These are phyloP conservation scores for Tuber borchii DNA, from an alignment of 495 filamentous ascomycete genomes.

Conservation along the genomic window DNA sequence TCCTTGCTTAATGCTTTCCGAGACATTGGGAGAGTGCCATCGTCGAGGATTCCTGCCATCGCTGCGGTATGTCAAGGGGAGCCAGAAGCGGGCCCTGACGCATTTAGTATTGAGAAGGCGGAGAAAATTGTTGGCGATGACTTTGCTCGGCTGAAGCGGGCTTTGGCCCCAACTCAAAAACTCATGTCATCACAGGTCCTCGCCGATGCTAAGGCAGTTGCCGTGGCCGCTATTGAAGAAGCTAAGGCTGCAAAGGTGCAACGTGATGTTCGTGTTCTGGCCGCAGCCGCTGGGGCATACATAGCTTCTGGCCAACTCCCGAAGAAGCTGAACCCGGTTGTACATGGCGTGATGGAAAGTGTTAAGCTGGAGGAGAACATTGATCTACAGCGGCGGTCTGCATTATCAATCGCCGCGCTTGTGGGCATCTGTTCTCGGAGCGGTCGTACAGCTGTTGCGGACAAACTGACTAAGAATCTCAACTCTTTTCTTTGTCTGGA, in stretches of 20 bases:
- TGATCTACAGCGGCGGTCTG: slow-evolving; percentile 83
- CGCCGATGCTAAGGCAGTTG: slow-evolving; percentile 62
- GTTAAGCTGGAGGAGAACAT: slow-evolving; percentile 90
- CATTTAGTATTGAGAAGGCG: slow-evolving; percentile 80
- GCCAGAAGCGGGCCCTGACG: slow-evolving; percentile 74
- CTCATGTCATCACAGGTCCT: slow-evolving; percentile 69
- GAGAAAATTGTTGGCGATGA: slow-evolving; percentile 76
- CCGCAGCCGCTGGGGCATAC: slow-evolving; percentile 78
- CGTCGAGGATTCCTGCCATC: slow-evolving; percentile 64
- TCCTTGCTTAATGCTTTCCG: slow-evolving; percentile 82
- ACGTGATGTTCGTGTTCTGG: slow-evolving; percentile 76
- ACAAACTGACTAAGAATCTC: slow-evolving; percentile 88
- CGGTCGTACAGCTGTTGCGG: slow-evolving; percentile 70
- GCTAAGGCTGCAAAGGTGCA: slow-evolving; percentile 69
- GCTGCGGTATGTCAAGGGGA: slow-evolving; percentile 92
- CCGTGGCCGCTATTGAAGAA: slow-evolving; percentile 65
- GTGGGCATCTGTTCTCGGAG: slow-evolving; percentile 74
- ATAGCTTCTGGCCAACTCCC: slow-evolving; percentile 78
- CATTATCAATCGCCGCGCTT: slow-evolving; percentile 70
- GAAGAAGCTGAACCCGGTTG: slow-evolving; percentile 81
- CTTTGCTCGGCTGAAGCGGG: slow-evolving; percentile 78
- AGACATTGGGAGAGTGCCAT: slow-evolving; percentile 70
- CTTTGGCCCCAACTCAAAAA: slow-evolving; percentile 72
- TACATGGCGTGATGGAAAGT: slow-evolving; percentile 96
- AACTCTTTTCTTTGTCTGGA: slow-evolving; percentile 96